Base-by-base conservation (phyloP, 192 early-diverging fungal genomes). In the Spinellus fusiger region DNA sequence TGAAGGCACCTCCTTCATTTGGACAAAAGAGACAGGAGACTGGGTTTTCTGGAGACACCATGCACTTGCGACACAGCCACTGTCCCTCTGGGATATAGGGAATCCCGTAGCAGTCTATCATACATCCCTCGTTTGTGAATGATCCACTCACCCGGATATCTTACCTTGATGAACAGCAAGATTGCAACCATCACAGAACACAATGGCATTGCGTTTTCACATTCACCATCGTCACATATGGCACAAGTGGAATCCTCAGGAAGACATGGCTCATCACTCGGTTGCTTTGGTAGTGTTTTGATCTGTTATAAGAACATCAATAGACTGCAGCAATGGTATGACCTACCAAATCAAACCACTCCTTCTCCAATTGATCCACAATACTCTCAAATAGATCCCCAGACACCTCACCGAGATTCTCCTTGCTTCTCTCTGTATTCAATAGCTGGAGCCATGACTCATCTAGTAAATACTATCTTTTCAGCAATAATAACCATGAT, bases 141-240 rank as follows among this genome's bases (percentile, higher is more conserved):
- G n/a, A n/a, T n/a, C n/a, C n/a, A n/a, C n/a, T n/a, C n/a, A n/a
- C n/a, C n/a, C n/a, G n/a, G n/a, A n/a, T n/a, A n/a, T n/a, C n/a
- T 44, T 78, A 89, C 87, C 87, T 80, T 99, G 97, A 78, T 99
- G 97, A 8, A 99, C 97, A 2, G 95, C 96, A 51, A 99, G 70
- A 69, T 99, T 95, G 71, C 97, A 99, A 0, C 97, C 97, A 74
- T 99, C 97, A 78, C 97, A 99, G 65, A 96, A 99, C 5, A 99
- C 97, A 52, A 99, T 99, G 0, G 94, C 96, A 67, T 99, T 99
- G 69, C 89, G 70, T 99, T 99, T 76, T 99, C 97, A 74, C 92
- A 90, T 77, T 99, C 97, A n/a, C 93, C 91, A 62, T 97, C 94
- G 61, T 95, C 93, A 74, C 97, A 99, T 18, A 99, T 89, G 1